A percentile compares a stretch with the other conserved stretches of the same genome.
Conservation (phyloP, 768 basidiomycete genomes). For the Calvatia gigantea region DNA sequence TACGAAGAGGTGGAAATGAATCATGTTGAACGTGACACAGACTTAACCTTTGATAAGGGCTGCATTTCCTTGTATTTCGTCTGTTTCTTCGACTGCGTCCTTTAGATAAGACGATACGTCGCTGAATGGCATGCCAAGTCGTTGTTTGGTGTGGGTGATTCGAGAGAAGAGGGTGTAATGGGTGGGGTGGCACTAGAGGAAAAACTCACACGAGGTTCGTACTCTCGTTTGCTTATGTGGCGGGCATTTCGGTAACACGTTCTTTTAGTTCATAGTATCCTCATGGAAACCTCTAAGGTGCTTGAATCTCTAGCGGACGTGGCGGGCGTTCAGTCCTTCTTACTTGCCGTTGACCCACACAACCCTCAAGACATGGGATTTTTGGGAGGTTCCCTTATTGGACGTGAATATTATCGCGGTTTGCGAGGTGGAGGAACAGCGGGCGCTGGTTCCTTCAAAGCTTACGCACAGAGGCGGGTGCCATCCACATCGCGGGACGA, state of each 20-base stretch:
- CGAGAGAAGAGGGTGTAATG: not conserved
- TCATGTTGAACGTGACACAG: constrained; percentile 5
- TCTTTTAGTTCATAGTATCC: constrained; percentile 39
- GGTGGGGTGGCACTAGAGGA: not conserved
- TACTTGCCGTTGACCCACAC: constrained; percentile 55
- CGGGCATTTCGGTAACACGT: not conserved
- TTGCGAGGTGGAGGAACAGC: constrained; percentile 54
- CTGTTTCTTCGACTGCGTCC: constrained; percentile 20
- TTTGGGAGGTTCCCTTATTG: constrained; percentile 57
- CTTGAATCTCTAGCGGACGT: constrained; percentile 50
- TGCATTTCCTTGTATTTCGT: constrained; percentile 15
- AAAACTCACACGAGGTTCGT: not conserved
- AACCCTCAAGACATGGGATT: constrained; percentile 49
- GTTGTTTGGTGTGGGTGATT: constrained; percentile 34
- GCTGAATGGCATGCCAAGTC: constrained; percentile 64
- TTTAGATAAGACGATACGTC: constrained; percentile 46
- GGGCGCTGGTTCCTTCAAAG: constrained; percentile 56
- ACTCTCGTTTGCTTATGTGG: not conserved
- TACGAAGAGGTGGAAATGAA: constrained; percentile 53
- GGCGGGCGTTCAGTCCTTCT: constrained; percentile 56
- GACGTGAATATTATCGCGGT: constrained; percentile 66
- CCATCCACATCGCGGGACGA: constrained; percentile 1
- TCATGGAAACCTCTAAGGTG: constrained; percentile 46
- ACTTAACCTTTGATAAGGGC: constrained; percentile 13
- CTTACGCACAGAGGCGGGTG: constrained; percentile 33